phyloP scores from a whole-genome alignment of 2,329 filamentous ascomycete genomes.

The Claviceps quebecensis region DNA sequence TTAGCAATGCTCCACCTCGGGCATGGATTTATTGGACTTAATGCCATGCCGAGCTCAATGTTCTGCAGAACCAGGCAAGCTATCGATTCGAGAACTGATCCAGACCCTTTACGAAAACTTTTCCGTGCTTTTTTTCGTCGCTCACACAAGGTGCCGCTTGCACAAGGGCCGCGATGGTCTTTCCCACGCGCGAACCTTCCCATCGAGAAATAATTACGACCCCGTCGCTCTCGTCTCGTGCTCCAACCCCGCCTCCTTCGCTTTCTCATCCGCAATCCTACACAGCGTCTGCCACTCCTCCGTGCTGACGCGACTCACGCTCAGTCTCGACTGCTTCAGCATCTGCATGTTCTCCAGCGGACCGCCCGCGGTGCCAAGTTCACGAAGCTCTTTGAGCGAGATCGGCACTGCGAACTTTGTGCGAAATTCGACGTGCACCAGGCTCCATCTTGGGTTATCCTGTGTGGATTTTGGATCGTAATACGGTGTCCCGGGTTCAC shows the following conservation, averaged over 20 bases:
- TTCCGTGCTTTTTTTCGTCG: background rate
- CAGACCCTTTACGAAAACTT: background rate
- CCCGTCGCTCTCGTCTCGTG: constrained; percentile 15
- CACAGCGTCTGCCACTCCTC: constrained; percentile 54
- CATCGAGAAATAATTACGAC: background rate
- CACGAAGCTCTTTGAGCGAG: constrained; percentile 56
- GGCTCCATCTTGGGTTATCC: constrained; percentile 53
- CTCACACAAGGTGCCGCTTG: background rate
- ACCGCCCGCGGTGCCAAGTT: constrained; percentile 39
- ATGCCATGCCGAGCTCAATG: background rate
- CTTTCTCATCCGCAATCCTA: constrained; percentile 32
- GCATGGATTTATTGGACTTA: background rate
- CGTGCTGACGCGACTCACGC: constrained; percentile 55
- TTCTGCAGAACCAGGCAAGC: background rate
- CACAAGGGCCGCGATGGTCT: no score
- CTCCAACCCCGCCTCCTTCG: constrained; percentile 22
- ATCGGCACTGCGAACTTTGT: constrained; percentile 66
- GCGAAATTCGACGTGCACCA: constrained; percentile 79
- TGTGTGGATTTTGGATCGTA: constrained; percentile 62
- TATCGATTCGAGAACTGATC: no score
- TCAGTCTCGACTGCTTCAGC: constrained; percentile 67
- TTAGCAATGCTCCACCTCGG: background rate
- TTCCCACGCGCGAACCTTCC: no score
- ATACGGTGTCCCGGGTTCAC: constrained; percentile 43
- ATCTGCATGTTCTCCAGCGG: constrained; percentile 66